Base-by-base conservation (phyloP, 495 filamentous ascomycete species). In the Penicillium subrubescens region DNA sequence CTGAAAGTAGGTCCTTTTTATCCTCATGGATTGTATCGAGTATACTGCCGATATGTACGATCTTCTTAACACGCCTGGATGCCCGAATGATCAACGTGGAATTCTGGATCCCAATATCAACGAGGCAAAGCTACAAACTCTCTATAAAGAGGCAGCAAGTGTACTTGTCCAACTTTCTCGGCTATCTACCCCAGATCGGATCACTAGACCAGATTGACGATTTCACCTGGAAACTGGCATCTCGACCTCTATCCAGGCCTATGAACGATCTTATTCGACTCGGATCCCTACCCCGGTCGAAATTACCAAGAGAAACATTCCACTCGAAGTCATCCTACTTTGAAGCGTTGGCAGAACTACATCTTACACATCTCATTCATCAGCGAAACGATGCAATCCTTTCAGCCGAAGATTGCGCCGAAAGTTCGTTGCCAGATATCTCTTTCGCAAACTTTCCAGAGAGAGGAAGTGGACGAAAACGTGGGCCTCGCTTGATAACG, bases 181-280 rank as follows among this genome's bases (percentile, higher is more conserved):
- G 55, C 25, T 56, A 34, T 65, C 62, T 56, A 21, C 27, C 31
- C 23, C 43, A 48, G 37, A 66, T 66, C 35, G 53, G 64, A 10
- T 66, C 53, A 27, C 34, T 62, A 23, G 31, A 53, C 23, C 43
- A 59, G 54, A 25, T 17, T 44, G 59, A 27, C 6, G 29, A 53
- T 43, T 59, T 31, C 8, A 33, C 33, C n/a, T 66, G 53, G 52
- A 31, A 66, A 53, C 31, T 61, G 15, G 21, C 54, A 58, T 58
- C 56, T 53, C 63, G 58, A 35, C 59, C 59, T 21, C 21, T 61
- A 33, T 58, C 63, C 23, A 57, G 57, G 1, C 39, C 63, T 34
- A 66, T 66, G 63, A 66, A 66, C 8, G 51, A 61, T 50, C 14
- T 61, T 33, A 37, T 66, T 17, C 52, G 33, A 6, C 33, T 66